A percentile compares a stretch with the other conserved stretches of the same genome.
These are phyloP conservation scores for Penicillium coprophilum DNA, from an alignment of 495 filamentous ascomycete genomes.

Conservation along the genomic window DNA sequence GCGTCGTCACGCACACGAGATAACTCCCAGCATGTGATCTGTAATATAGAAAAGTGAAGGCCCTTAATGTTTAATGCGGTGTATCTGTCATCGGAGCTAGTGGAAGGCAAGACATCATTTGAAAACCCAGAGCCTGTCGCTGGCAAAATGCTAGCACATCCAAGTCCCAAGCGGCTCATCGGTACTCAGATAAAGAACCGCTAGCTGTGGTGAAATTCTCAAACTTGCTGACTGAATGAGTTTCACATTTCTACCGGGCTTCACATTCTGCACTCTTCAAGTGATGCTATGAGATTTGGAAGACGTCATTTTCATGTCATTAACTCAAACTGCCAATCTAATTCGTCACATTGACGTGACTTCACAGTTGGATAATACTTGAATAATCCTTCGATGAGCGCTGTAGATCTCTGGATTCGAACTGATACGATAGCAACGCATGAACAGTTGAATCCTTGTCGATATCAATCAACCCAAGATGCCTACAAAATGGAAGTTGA, in stretches of 20 bases:
- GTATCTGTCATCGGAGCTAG: background rate
- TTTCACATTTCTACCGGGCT: background rate
- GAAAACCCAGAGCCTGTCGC: background rate
- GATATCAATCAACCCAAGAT: background rate
- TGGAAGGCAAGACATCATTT: background rate
- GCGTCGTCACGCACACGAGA: background rate
- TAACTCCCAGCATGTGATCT: background rate
- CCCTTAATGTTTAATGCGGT: background rate
- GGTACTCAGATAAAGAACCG: background rate
- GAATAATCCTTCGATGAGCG: background rate
- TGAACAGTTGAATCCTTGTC: background rate
- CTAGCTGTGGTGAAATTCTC: background rate
- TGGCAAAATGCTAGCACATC: background rate
- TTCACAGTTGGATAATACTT: background rate
- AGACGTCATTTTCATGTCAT: background rate
- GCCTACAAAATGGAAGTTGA: slow-evolving; percentile 43
- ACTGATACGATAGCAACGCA: background rate
- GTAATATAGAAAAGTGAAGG: background rate
- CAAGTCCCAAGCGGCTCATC: background rate
- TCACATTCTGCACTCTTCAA: background rate
- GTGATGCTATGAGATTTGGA: background rate
- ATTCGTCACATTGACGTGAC: background rate
- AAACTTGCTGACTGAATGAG: background rate
- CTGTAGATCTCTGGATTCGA: background rate
- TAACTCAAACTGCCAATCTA: background rate